Percentiles rank a stretch among this genome's conserved stretches.
Evolutionary conservation across 2,329 filamentous ascomycete genomes (phyloP).

Genomic region (Cadophora luteo-olivacea): DNA sequence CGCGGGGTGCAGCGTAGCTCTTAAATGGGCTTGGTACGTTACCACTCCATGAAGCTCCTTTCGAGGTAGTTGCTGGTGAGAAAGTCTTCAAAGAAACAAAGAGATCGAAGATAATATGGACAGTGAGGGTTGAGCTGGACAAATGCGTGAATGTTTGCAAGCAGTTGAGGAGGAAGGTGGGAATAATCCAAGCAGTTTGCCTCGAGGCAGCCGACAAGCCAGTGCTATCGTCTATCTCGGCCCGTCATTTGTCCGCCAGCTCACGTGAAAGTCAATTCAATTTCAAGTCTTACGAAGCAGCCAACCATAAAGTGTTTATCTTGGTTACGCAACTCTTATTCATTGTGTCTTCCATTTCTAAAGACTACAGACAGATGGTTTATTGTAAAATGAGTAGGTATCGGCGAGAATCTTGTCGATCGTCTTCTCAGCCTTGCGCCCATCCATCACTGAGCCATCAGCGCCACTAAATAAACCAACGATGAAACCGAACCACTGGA

Average conservation of each 20-base stretch:
- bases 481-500: too few relatives aligned
- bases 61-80: not conserved
- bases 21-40: not conserved
- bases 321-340: too few relatives aligned
- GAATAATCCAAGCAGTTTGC: not conserved
- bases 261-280: not conserved
- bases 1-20: not conserved
- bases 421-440: too few relatives aligned
- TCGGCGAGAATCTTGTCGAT: too few relatives aligned
- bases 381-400: too few relatives aligned
- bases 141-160: not conserved
- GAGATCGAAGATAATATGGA: not conserved
- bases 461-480: too few relatives aligned
- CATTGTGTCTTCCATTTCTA: too few relatives aligned
- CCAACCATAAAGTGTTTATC: too few relatives aligned
- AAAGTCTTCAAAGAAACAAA: not conserved
- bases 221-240: not conserved
- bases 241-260: not conserved
- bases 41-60: not conserved
- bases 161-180: not conserved
- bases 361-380: too few relatives aligned
- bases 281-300: too few relatives aligned
- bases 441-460: too few relatives aligned
- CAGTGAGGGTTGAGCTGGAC: not conserved
- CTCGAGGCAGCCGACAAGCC: slow-evolving; percentile 4